Base-by-base conservation (phyloP, 2,329 filamentous ascomycete genomes). In the Knoxdaviesia proteae region DNA sequence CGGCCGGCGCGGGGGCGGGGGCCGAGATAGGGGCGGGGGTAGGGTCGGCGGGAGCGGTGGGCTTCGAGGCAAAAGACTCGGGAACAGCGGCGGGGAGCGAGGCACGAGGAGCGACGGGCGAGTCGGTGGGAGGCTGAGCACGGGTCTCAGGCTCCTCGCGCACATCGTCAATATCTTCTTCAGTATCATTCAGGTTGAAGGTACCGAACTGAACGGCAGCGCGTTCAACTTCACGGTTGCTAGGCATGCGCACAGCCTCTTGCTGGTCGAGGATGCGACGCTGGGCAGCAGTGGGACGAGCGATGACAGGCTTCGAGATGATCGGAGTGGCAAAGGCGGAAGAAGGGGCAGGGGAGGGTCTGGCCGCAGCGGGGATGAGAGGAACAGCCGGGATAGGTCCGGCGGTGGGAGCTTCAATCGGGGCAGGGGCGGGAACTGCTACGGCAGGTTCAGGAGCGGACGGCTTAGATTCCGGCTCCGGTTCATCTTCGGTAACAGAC, bases 171-270 rank as follows among this genome's bases (percentile, higher is more conserved):
- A 94, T 83, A 53, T 94, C 87, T 43, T 86, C 81, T 40, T 87
- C 81, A 47, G 73, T 72, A 42, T 78, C 86, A 55, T 83, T 87
- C 53, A 98, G 61, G 55, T 80, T 92, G 68, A 98, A 84, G 58
- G 87, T 92, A 48, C 90, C 90, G 58, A 98, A 98, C 57, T 96
- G 88, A 40, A 98, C 86, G 41, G 87, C 82, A 50, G 88, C 76
- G 52, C 86, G 79, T 57, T 96, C 88, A 32, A 98, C 81, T 42
- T 90, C 87, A 51, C 90, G 86, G 64, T 94, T 94, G 46, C 84
- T 86, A 39, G 90, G 90, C 88, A 98, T 94, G 49, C 94, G 86
- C 36, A 98, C 90, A 46, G 90, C 84, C 63, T 98, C 90, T 60
- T 94, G 87, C 57, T 98, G 90, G 53, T 96, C 87, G 54, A 93